Base-by-base conservation (phyloP, 225 moss, liverwort and hornwort species). In the Anthoceros angustus region DNA sequence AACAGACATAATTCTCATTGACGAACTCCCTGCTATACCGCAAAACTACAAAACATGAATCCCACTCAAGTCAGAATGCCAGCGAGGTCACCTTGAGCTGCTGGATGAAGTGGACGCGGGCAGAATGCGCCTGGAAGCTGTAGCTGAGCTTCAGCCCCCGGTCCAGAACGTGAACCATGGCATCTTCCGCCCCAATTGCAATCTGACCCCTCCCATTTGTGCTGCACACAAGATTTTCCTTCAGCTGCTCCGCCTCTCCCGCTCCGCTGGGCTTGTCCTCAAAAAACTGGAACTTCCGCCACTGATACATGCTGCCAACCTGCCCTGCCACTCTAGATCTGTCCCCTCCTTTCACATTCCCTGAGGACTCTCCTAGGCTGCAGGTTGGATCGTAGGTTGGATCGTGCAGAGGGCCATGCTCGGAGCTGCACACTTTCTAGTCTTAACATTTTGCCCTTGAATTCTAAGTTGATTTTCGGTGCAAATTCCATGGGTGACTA, bases 211-310 rank as follows among this genome's bases (percentile, higher is more conserved):
- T 83, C 63, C 92, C 92, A 74, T 89, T 93, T 62, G 89, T 89
- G 66, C 98, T 92, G 80, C 98, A 98, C 60, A 87, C 87, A 76
- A 98, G 85, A 77, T 84, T 98, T 83, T 92, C 98, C 77, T 92
- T 89, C 41, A 89, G 80, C 73, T 86, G 92, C 71, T 89, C 84
- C 16, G 91, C 89, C 74, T 87, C 83, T 67, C 73, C 77, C 0
- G 74, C 67, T 12, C 79, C 84, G 39, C 78, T 64, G 42, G 77
- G 68, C 70, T 86, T 92, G 80, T 98, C 98, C 75, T 92, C 92
- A 74, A 98, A 98, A 74, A 98, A 98, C 78, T 92, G 92, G 48
- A 84, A 92, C 64, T 80, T 92, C 68, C 82, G 70, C 98, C 89
- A 92, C 76, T 92, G 92, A 91, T 88, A 91, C 95, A 95, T 95